phyloP scores from a whole-genome alignment of 2,329 filamentous ascomycete genomes.

The Aspergillus bombycis region DNA sequence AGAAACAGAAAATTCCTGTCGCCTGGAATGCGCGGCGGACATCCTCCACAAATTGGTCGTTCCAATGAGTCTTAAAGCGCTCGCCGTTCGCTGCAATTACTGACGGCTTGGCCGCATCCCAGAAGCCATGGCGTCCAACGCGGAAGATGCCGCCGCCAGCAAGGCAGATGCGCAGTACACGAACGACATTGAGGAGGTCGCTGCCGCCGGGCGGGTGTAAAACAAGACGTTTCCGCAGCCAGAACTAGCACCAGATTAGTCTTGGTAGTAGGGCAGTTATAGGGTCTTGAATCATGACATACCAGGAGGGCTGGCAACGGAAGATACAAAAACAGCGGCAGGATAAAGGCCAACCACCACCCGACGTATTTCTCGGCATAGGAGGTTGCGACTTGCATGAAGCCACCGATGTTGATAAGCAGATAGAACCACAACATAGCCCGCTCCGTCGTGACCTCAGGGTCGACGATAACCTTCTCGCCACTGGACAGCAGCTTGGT shows the following conservation, averaged over 20 bases:
- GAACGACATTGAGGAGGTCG: not conserved
- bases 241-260: not conserved
- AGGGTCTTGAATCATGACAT: not conserved
- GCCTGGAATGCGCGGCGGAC: not conserved
- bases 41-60: not conserved
- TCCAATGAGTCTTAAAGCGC: not conserved
- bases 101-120: not conserved
- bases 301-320: not conserved
- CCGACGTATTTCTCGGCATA: not conserved
- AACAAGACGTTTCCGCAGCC: not conserved
- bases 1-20: not conserved
- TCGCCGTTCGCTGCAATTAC: not conserved
- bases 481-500: not conserved
- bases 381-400: not conserved
- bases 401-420: not conserved
- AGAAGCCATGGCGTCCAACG: not conserved
- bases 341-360: not conserved
- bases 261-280: not conserved
- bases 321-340: not conserved
- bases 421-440: not conserved
- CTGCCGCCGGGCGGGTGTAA: not conserved
- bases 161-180: not conserved
- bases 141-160: not conserved
- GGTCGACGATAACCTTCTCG: not conserved
- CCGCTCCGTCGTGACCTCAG: not conserved